Evolutionary conservation across 306 rosid genomes (phyloP).

Genomic region (Pyrus betulifolia): DNA sequence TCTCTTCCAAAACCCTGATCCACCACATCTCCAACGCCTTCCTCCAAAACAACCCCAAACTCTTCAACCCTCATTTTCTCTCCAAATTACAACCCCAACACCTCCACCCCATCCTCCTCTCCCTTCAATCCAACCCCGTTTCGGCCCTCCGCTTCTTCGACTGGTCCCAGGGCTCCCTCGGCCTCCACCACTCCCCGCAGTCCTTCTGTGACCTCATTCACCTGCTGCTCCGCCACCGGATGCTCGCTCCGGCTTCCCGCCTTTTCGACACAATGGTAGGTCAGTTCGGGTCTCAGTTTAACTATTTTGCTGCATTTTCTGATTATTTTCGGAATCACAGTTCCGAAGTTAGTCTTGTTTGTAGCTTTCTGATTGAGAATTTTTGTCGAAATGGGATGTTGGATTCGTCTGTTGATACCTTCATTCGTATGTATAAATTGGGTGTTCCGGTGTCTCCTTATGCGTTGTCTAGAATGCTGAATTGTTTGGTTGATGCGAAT

Average conservation of each 20-base stretch:
- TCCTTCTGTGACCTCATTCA: slow-evolving; percentile 6
- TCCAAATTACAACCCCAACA: slow-evolving; percentile 9
- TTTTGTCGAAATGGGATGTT: slow-evolving; percentile 15
- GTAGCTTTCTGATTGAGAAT: slow-evolving; percentile 16
- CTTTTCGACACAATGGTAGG: slow-evolving; percentile 7
- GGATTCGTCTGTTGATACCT: slow-evolving; percentile 13
- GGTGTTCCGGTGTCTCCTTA: slow-evolving; percentile 4
- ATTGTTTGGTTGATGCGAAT: slow-evolving; percentile 13
- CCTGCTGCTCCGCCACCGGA: slow-evolving; percentile 11
- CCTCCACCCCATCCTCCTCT: slow-evolving; percentile 8
- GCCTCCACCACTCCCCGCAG: slow-evolving; percentile 10
- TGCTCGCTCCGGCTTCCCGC: slow-evolving; percentile 13
- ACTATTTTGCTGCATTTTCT: not conserved
- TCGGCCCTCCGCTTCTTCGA: slow-evolving; percentile 2
- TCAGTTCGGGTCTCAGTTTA: not conserved
- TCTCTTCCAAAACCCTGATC: not conserved
- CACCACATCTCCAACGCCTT: not conserved
- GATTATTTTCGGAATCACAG: not conserved
- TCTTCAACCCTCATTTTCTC: not conserved
- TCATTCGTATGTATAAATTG: not conserved
- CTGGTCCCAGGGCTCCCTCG: slow-evolving; percentile 15
- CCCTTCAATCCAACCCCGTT: not conserved
- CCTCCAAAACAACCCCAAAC: slow-evolving; percentile 7
- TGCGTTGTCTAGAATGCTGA: slow-evolving; percentile 3
- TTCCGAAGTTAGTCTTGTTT: not conserved